Evolutionary conservation across 768 basidiomycete species (phyloP).

Genomic region (Trametopsis cervina): DNA sequence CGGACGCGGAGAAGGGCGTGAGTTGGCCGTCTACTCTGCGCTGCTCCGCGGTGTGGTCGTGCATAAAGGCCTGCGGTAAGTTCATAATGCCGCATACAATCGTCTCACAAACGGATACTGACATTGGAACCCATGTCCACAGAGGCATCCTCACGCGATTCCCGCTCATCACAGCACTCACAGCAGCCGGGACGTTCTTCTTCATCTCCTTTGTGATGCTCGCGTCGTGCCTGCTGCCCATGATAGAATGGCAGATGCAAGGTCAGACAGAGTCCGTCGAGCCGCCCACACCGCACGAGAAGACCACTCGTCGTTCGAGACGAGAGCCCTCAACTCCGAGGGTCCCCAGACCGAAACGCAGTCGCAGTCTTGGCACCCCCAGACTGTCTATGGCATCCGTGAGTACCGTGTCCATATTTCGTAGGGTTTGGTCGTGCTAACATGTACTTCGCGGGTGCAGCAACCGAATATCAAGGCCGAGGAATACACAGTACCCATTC

Average conservation of each 20-base stretch:
- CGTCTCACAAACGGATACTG: too few species aligned
- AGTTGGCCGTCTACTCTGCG: conserved; percentile 61
- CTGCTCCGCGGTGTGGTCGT: conserved; percentile 54
- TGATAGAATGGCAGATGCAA: conserved; percentile 24
- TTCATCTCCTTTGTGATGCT: conserved; percentile 26
- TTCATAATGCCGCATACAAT: too few species aligned
- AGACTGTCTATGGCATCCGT: conserved; percentile 3
- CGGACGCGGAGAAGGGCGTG: conserved; percentile 64
- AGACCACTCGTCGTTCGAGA: not conserved
- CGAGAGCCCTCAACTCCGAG: not conserved
- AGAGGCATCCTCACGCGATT: conserved; percentile 43
- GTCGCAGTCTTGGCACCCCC: conserved; percentile 5
- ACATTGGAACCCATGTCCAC: not conserved
- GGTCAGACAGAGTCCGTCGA: conserved; percentile 6
- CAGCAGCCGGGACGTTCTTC: conserved; percentile 30
- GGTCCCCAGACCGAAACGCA: conserved; percentile 7
- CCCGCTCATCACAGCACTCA: conserved; percentile 48
- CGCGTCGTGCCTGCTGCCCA: conserved; percentile 25
- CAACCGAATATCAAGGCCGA: conserved; percentile 7
- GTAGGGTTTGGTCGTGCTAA: too few species aligned
- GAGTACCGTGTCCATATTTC: not conserved
- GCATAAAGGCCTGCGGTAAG: conserved; percentile 66
- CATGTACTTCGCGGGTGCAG: not conserved
- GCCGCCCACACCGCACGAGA: not conserved
- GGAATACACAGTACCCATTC: not conserved